A percentile compares a stretch with the other conserved stretches of the same genome.
Evolutionary conservation across 306 rosid species (phyloP).

Genomic region (Castanospermum australe): DNA sequence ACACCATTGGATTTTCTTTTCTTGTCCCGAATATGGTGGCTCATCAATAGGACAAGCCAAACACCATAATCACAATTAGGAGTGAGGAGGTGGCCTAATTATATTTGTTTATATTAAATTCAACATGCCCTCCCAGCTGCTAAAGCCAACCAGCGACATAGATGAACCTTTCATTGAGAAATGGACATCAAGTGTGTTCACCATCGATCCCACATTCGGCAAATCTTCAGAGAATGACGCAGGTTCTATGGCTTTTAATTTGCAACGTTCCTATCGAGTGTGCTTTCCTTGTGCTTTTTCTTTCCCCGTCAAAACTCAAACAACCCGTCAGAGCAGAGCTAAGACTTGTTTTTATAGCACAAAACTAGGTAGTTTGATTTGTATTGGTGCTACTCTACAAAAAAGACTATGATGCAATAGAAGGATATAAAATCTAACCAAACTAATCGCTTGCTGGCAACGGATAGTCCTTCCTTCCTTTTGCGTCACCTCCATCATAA

Average conservation of each 20-base stretch:
- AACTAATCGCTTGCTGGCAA: background rate
- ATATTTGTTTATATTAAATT: background rate
- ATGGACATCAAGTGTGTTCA: no score
- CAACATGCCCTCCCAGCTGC: background rate
- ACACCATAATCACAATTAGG: background rate
- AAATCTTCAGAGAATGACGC: background rate
- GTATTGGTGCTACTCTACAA: background rate
- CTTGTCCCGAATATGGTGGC: background rate
- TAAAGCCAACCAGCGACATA: background rate
- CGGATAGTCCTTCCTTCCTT: background rate
- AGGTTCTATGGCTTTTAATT: background rate
- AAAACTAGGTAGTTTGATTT: background rate
- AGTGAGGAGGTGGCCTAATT: background rate
- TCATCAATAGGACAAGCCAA: background rate
- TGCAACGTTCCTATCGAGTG: background rate
- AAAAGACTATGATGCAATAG: no score
- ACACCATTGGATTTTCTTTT: background rate
- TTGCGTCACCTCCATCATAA: conserved; percentile 12
- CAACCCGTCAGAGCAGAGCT: background rate
- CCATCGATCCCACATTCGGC: background rate
- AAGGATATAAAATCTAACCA: background rate
- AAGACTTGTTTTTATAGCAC: background rate
- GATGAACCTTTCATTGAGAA: background rate
- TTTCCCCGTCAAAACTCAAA: background rate
- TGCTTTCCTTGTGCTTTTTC: background rate